A percentile compares a stretch with the other conserved stretches of the same genome.
phyloP scores from a whole-genome alignment of 331 rosid species.

The Pyracantha coccinea region DNA sequence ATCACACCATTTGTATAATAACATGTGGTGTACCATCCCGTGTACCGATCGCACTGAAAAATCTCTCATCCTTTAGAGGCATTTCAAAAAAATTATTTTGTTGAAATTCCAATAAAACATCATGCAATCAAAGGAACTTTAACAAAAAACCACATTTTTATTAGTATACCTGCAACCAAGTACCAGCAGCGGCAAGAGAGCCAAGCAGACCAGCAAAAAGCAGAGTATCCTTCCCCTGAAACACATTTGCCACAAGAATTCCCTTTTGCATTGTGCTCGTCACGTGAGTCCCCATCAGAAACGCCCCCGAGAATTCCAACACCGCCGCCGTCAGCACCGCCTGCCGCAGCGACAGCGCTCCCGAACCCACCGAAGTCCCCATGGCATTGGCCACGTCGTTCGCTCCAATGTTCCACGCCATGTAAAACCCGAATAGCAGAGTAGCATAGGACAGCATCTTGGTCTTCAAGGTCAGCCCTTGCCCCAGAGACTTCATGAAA shows the following conservation, averaged over 20 bases:
- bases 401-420: slow-evolving; percentile 99
- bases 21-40: too few relatives aligned
- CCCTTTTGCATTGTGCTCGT: slow-evolving; percentile 97
- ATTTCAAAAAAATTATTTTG: too few relatives aligned
- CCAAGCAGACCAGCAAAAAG: slow-evolving; percentile 82
- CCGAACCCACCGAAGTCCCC: slow-evolving; percentile 98
- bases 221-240: slow-evolving; percentile 68
- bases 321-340: slow-evolving; percentile 83
- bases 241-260: slow-evolving; percentile 63
- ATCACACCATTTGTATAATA: too few relatives aligned
- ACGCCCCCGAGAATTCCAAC: slow-evolving; percentile 80
- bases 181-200: slow-evolving; percentile 97
- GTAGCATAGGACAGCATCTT: slow-evolving; percentile 59
- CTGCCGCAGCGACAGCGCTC: slow-evolving; percentile 75
- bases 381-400: slow-evolving; percentile 98
- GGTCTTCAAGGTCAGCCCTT: slow-evolving; percentile 50
- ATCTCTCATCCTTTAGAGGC: too few relatives aligned
- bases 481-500: slow-evolving; percentile 62
- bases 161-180: slow-evolving; percentile 80
- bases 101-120: neutral
- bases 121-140: too few relatives aligned
- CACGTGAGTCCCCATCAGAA: slow-evolving; percentile 83
- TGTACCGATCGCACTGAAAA: too few relatives aligned
- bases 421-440: slow-evolving; percentile 78
- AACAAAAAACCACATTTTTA: too few relatives aligned